Percentiles rank a stretch among this genome's conserved stretches.
Conservation (phyloP, 805 yeast genomes). For the Yarrowia bubula region DNA sequence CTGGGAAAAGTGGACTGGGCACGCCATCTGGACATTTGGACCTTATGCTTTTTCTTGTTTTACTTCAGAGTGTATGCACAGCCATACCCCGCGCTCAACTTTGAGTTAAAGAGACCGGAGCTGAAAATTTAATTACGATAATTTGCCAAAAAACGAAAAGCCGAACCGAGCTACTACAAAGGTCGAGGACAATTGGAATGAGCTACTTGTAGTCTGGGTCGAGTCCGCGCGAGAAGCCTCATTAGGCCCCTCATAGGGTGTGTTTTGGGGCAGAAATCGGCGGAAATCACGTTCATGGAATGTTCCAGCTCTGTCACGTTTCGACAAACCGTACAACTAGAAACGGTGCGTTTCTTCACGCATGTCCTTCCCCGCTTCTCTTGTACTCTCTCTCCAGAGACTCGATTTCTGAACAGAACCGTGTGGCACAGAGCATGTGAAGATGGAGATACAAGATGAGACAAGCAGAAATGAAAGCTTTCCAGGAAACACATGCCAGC, state of each 20-base stretch:
- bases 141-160: too few relatives aligned
- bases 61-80: slow-evolving; percentile 16
- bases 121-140: background rate
- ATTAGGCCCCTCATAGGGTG: too few relatives aligned
- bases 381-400: background rate
- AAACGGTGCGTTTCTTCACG: background rate
- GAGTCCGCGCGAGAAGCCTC: too few relatives aligned
- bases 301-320: too few relatives aligned
- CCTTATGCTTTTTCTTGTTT: background rate
- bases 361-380: background rate
- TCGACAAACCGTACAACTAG: too few relatives aligned
- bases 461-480: too few relatives aligned
- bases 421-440: background rate
- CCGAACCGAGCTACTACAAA: too few relatives aligned
- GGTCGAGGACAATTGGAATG: slow-evolving; percentile 9
- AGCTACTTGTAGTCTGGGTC: background rate
- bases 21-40: background rate
- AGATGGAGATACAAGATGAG: background rate
- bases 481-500: too few relatives aligned
- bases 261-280: too few relatives aligned
- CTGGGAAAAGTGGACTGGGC: background rate
- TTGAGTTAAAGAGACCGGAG: background rate
- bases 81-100: slow-evolving; percentile 23
- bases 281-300: too few relatives aligned
- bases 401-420: background rate